Evolutionary conservation across 305 asterid species (phyloP), one percentile per base, ranked within the genome.

Genomic region (Plantago coronopus): DNA sequence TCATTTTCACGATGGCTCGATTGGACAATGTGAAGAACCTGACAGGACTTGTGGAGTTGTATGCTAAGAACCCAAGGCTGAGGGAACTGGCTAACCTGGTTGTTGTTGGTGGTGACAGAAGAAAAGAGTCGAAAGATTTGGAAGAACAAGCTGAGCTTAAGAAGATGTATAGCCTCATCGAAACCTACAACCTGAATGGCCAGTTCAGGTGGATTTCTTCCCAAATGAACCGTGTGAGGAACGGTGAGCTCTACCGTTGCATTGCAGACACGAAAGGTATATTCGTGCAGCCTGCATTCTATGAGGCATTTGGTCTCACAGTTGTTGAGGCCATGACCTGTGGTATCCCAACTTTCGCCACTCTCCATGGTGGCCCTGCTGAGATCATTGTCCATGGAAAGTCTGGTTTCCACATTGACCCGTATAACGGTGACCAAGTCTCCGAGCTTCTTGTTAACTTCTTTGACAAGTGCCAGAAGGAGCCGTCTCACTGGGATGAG

Each of bases 121-220:
- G 95, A 53, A 87, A 84, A 42, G 86, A 84, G 61, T 84, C 95
- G 17, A 87, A 87, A 27, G 94, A 87, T 48, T 57, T 84, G 79
- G 95, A 87, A 73, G 95, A 87, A 61, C 94, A 84, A 50, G 85
- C 81, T 3, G 88, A 87, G 80, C 79, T 80, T 87, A 84, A 84
- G 62, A 87, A 82, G 54, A 87, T 87, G 95, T 81, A 87, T 48
- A 68, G 57, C 47, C 81, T 87, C 13, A 87, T 87, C 3, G 89
- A 84, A 43, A 70, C 80, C 25, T 71, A 87, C 76, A 71, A 78
- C 1, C 74, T 87, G 64, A 79, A 84, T 4, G 94, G 95, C 20
- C 95, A 87, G 17, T 82, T 87, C 81, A 62, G 95, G 65, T 87
- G 95, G 95, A 87, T 87, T 51, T 84, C 94, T 15, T 84, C 95